Conservation (phyloP, 164 flowering plant genomes). For the Vitis cinerea region DNA sequence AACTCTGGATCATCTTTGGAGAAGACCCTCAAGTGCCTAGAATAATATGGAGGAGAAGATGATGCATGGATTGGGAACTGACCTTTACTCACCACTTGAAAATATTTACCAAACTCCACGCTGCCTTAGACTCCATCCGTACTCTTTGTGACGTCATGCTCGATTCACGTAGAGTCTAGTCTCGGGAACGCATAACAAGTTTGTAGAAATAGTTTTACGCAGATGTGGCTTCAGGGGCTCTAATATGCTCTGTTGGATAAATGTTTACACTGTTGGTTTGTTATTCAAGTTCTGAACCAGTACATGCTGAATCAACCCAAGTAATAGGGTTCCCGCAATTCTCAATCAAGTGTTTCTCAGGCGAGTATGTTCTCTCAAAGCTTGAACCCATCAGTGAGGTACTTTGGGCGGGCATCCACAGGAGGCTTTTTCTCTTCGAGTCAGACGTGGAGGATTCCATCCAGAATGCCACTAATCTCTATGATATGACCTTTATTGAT, state of each 20-base stretch:
- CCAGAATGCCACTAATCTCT: slow-evolving; percentile 32
- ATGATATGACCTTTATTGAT: slow-evolving; percentile 85
- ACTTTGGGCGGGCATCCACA: slow-evolving; percentile 75
- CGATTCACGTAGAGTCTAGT: no score
- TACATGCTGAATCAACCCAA: slow-evolving; percentile 59
- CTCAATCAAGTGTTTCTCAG: slow-evolving; percentile 46
- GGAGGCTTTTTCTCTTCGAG: slow-evolving; percentile 67
- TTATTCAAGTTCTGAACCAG: slow-evolving; percentile 49
- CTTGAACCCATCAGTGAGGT: slow-evolving; percentile 42
- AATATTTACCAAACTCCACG: no score
- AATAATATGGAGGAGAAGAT: no score
- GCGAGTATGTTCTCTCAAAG: slow-evolving; percentile 31
- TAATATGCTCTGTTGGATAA: slow-evolving; percentile 59
- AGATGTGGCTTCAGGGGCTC: no score
- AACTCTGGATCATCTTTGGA: no score
- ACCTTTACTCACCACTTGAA: no score
- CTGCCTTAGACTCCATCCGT: no score
- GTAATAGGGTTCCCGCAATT: slow-evolving; percentile 56
- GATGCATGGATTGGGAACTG: no score
- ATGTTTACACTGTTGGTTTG: slow-evolving; percentile 55
- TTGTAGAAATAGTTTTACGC: no score
- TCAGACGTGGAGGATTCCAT: slow-evolving; percentile 82
- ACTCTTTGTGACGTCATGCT: no score
- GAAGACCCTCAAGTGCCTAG: no score
- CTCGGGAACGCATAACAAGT: no score